Conservation (phyloP, 2,329 filamentous ascomycete species). For the Chrysoporthe deuterocubensis region DNA sequence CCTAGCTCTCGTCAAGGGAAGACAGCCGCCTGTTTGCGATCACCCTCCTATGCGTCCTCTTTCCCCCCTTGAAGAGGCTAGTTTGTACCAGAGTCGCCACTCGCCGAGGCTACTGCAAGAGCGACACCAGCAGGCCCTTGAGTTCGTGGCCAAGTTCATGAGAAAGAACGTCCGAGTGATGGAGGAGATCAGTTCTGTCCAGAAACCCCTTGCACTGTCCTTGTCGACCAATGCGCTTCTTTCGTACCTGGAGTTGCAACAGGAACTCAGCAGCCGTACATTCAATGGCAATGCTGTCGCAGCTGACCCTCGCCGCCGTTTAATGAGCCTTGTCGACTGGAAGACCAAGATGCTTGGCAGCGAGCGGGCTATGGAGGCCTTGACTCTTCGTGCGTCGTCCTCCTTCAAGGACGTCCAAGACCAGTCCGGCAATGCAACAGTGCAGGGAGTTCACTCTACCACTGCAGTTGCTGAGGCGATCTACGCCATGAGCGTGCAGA, state of each 20-base stretch:
- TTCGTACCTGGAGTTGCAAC: conserved; percentile 21
- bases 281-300: conserved; percentile 27
- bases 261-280: conserved; percentile 25
- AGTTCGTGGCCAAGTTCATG: conserved; percentile 62
- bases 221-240: conserved; percentile 27
- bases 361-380: conserved; percentile 26
- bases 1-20: conserved; percentile 37
- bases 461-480: conserved; percentile 3
- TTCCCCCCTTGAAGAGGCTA: conserved; percentile 40
- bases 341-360: conserved; percentile 16
- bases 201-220: conserved; percentile 35
- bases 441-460: background rate
- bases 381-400: conserved; percentile 22
- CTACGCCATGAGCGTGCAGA: background rate
- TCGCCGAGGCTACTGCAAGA: conserved; percentile 41
- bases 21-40: conserved; percentile 42
- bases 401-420: conserved; percentile 21
- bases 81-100: conserved; percentile 39
- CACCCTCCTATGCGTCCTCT: conserved; percentile 38
- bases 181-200: conserved; percentile 30
- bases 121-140: conserved; percentile 49
- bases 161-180: conserved; percentile 47
- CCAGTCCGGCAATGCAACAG: background rate
- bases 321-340: conserved; percentile 26
- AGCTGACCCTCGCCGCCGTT: conserved; percentile 22